A percentile compares a stretch with the other conserved stretches of the same genome.
Evolutionary conservation across 495 filamentous ascomycete species (phyloP).

Genomic region (Annulohypoxylon maeteangense): DNA sequence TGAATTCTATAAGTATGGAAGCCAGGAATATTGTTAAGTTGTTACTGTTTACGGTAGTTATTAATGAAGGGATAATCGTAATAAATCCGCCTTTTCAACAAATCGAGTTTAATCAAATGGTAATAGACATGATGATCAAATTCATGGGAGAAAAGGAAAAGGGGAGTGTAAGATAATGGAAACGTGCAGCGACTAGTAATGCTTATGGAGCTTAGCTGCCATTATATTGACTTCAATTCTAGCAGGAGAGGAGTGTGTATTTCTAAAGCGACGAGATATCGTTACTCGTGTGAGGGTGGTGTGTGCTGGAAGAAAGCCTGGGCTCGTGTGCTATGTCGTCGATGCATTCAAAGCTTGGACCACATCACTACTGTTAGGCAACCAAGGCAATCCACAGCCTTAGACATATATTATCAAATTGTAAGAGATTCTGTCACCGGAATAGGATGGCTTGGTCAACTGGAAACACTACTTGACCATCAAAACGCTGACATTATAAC

Average conservation of each 20-base stretch:
- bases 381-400: background rate
- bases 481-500: background rate
- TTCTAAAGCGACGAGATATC: background rate
- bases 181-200: too few species aligned
- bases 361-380: background rate
- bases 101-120: background rate
- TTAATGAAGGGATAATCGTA: background rate
- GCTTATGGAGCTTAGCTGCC: too few species aligned
- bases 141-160: background rate
- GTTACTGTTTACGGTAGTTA: background rate
- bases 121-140: background rate
- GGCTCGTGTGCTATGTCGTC: background rate
- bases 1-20: background rate
- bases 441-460: conserved; percentile 12
- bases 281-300: background rate
- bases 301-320: background rate
- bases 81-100: background rate
- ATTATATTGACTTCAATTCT: too few species aligned
- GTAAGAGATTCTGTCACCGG: background rate
- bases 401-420: background rate
- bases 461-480: background rate
- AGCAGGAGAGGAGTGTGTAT: too few species aligned
- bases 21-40: background rate
- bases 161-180: too few species aligned
- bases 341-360: background rate